phyloP scores from a whole-genome alignment of 495 filamentous ascomycete genomes.

The Trichoderma parareesei region DNA sequence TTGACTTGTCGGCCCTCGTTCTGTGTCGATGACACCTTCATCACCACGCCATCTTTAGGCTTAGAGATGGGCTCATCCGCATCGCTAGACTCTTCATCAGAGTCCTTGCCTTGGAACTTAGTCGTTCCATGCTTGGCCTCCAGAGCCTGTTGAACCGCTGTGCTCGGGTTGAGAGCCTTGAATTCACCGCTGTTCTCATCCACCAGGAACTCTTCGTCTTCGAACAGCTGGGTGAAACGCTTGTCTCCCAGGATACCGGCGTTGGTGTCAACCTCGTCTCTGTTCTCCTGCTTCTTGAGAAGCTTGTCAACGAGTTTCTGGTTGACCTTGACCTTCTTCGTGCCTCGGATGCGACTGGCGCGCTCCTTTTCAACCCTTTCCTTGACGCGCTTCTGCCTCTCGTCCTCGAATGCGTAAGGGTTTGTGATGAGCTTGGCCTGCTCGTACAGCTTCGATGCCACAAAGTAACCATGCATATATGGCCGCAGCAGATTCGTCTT shows the following conservation, averaged over 20 bases:
- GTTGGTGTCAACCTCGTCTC: slow-evolving; percentile 54
- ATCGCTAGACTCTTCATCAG: slow-evolving; percentile 36
- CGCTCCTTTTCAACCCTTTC: slow-evolving; percentile 93
- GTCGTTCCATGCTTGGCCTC: slow-evolving; percentile 10
- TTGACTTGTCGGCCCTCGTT: slow-evolving; percentile 45
- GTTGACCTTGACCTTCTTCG: slow-evolving; percentile 89
- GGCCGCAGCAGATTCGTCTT: slow-evolving; percentile 79
- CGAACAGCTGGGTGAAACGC: slow-evolving; percentile 83
- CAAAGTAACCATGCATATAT: slow-evolving; percentile 99
- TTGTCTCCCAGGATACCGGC: slow-evolving; percentile 64
- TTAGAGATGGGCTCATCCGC: slow-evolving; percentile 33
- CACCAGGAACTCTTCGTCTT: slow-evolving; percentile 85
- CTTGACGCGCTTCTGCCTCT: slow-evolving; percentile 75
- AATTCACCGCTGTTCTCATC: slow-evolving; percentile 89
- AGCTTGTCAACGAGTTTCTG: slow-evolving; percentile 77
- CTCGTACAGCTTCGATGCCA: slow-evolving; percentile 84
- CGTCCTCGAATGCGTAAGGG: slow-evolving; percentile 85
- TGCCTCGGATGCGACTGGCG: slow-evolving; percentile 81
- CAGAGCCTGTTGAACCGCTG: slow-evolving; percentile 27
- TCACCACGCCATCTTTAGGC: slow-evolving; percentile 34
- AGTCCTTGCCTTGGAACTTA: slow-evolving; percentile 17
- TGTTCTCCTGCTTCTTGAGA: slow-evolving; percentile 69
- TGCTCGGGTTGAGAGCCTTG: slow-evolving; percentile 78
- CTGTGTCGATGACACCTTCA: slow-evolving; percentile 65
- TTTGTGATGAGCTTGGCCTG: slow-evolving; percentile 88